A percentile compares a stretch with the other conserved stretches of the same genome.
Conservation (phyloP, 192 early-diverging fungal species). For the Mortierella antarctica region DNA sequence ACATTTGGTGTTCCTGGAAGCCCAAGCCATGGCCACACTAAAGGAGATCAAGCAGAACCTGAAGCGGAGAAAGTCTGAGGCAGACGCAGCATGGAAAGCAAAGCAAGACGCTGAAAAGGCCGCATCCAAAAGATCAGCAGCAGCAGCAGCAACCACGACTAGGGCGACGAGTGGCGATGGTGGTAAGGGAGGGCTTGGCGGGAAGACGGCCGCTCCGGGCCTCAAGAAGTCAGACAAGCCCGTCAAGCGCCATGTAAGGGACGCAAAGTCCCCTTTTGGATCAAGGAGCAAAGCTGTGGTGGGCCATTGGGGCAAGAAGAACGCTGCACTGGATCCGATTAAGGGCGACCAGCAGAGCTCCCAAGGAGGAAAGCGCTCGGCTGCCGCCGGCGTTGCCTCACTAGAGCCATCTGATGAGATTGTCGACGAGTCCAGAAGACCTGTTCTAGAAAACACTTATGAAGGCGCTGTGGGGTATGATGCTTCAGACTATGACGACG, state of each 20-base stretch:
- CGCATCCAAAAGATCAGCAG: neutral
- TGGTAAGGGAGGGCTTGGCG: conserved; percentile 1
- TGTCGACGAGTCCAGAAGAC: too few species aligned
- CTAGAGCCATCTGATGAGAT: too few species aligned
- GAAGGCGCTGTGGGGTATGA: too few species aligned
- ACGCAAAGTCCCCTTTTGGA: too few species aligned
- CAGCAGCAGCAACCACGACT: neutral
- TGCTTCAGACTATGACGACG: too few species aligned
- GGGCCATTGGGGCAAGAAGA: neutral
- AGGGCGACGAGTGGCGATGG: neutral
- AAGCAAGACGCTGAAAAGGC: conserved; percentile 18
- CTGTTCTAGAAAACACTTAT: too few species aligned
- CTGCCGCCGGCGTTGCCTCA: too few species aligned
- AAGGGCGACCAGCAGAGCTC: neutral
- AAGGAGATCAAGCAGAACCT: conserved; percentile 36
- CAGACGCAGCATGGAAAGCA: conserved; percentile 19
- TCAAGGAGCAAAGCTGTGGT: neutral
- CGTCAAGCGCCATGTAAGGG: too few species aligned
- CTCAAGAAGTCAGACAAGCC: neutral
- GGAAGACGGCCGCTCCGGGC: neutral
- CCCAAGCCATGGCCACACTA: conserved; percentile 29
- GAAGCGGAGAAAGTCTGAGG: conserved; percentile 12
- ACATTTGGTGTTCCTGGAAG: conserved; percentile 24
- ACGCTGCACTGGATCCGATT: neutral
- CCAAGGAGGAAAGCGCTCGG: too few species aligned